Evolutionary conservation across 2,329 filamentous ascomycete species (phyloP), one percentile per base, ranked within the genome.

Genomic region (Rutstroemia sp.): DNA sequence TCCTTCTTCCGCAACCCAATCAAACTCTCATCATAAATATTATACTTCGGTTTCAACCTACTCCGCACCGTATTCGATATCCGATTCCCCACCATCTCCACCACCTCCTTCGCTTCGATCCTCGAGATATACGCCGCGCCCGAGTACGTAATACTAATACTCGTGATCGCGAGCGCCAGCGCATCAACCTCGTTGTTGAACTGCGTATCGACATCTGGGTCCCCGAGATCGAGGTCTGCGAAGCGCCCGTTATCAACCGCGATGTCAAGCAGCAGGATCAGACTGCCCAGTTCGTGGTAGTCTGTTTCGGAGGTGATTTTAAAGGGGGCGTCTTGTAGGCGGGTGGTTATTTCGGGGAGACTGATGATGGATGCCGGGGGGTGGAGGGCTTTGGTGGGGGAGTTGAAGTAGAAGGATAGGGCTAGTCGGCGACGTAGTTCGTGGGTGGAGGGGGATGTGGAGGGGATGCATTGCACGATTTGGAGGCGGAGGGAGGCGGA

Each of bases 101-200:
- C 76, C 10, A 79, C 78, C 54, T 84, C 83, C 71, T 95, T 96
- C 12, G 88, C 83, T 66, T 95, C 84, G 30, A 88, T 87, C 30
- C 88, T 80, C 16, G 80, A 79, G 57, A 94, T 76, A 64, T 87
- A 83, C 21, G 83, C 83, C 46, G 89, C 86, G 42, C 88, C 89
- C 1, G 84, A 79, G 65, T 91, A 88, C 57, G 85, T 79, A 65
- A 95, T 95, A 41, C 78, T 78, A 34, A 84, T 72, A 16, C 72
- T 69, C 60, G 84, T 82, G 51, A 95, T 74, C 37, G 74, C 75
- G 17, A 72, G 71, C 1, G 82, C 77, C 4, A 96, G 75, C 21
- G 72, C 74, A 69, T 96, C 91, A 37, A 96, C 75, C 10, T 83
- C 76, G 5, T 73, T 70, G 66, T 96, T 89, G 74, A 92, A 95